Base-by-base conservation (phyloP, 176 grass and related monocot species). In the Cenchrus purpureus region DNA sequence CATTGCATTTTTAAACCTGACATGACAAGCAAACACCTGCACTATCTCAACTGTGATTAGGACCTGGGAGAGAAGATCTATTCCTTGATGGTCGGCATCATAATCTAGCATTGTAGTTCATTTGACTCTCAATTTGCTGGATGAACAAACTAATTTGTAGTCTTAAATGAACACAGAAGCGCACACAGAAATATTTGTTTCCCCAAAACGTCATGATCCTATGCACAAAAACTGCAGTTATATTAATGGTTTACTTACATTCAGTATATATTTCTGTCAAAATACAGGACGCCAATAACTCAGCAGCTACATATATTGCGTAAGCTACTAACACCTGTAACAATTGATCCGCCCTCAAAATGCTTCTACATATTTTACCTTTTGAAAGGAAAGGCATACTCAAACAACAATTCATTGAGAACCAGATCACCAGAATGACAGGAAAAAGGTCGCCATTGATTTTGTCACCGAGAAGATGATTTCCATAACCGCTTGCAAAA, bases 401-500 rank as follows among this genome's bases (percentile, higher is more conserved):
- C 40, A 79, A 79, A 79, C 68, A 79, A 83, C 29, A 51, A 73
- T 43, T 82, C 76, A 43, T 12, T 62, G 63, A 63, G 55, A 79
- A 42, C 42, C 22, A 31, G 10, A 25, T 56, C 43, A 34, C 51
- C 12, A 74, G 31, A 74, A 45, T 58, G 31, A 57, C 28, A 65
- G 34, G 4, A 68, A 49, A 65, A 79, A 17, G 3, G 50, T 56
- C 6, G 19, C 1, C 3, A 0, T 0, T 56, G 10, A 44, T 58
- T 59, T 1, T 86, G 45, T 90, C 54, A 87, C 16, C 16, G 74
- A 25, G 68, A 87, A 49, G 79, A 73, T 16, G 53, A 69, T 37
- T 67, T 79, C 88, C 89, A 95, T 52, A 95, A 73, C 7, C 65
- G 84, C 83, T 89, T 95, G 84, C 85, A 85, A 55, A 91, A 61